Percentiles rank a stretch among this genome's conserved stretches.
Evolutionary conservation across 805 yeast species (phyloP).

Genomic region (Huiozyma sinensis): DNA sequence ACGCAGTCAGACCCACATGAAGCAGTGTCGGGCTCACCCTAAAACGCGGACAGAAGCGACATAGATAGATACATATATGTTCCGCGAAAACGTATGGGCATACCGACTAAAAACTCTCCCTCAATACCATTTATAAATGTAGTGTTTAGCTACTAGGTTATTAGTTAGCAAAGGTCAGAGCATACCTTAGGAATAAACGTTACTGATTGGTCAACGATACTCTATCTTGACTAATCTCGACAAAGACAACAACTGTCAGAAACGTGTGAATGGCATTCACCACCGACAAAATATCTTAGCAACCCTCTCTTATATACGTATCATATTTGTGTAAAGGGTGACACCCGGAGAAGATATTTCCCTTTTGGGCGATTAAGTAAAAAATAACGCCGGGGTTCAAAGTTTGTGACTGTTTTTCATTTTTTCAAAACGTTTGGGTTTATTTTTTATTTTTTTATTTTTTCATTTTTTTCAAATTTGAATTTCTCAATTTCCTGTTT

Average conservation of each 20-base stretch:
- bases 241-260: no score
- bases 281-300: neutral
- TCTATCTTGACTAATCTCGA: no score
- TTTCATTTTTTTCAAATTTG: neutral
- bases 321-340: neutral
- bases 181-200: no score
- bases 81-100: neutral
- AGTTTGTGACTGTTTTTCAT: neutral
- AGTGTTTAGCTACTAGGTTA: no score
- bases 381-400: neutral
- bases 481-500: neutral
- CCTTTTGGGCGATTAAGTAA: neutral
- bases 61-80: no score
- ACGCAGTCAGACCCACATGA: neutral
- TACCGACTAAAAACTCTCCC: conserved; percentile 16
- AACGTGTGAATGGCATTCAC: no score
- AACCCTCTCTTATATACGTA: neutral
- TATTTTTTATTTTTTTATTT: neutral
- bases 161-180: no score
- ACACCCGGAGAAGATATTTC: neutral
- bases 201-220: no score
- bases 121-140: neutral
- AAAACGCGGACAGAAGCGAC: neutral
- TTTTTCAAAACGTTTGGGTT: neutral
- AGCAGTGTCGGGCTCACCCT: conserved; percentile 12